Base-by-base conservation (phyloP, 306 rosid species). In the Cucurbita ficifolia region DNA sequence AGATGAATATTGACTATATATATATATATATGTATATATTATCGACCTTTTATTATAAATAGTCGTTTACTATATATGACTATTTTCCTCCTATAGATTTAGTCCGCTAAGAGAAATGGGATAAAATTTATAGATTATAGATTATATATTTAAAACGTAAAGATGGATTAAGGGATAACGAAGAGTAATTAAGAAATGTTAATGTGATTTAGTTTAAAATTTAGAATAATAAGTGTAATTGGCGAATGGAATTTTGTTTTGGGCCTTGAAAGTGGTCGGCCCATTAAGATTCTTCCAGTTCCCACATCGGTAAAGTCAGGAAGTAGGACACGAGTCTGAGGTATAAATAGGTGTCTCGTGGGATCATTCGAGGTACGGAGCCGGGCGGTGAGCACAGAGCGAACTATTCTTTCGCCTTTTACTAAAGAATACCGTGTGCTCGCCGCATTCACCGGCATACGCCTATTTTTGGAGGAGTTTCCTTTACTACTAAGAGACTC, bases 351-450 rank as follows among this genome's bases (percentile, higher is more conserved):
- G 16, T 18, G 62, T 56, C 62, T 9, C 14, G 33, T 18, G n/a
- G 29, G 0, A 0, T 0, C 0, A 0, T 5, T 0, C 4, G 9
- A n/a, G 0, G 0, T 57, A 45, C 58, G 76, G 22, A 55, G 67
- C 67, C 42, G 63, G 45, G 83, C 76, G 59, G 55, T 80, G 78
- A 68, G 48, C 74, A 40, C 83, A 81, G 0, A 79, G 84, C 83
- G 83, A 84, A 84, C 85, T 81, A 84, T 86, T 88, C 91, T 88
- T 83, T 84, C 82, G 84, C 89, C 88, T 86, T 88, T 86, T 86
- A 84, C 86, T 86, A 81, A 84, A 81, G 90, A 84, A 84, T 83
- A 88, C 86, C 84, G 88, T 84, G 88, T 78, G 82, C 72, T 7
- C 63, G 76, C 24, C 24, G 81, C 78, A 3, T 0, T 0, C 0